Evolutionary conservation across 768 basidiomycete species (phyloP).

Genomic region (Tylopilus felleus): DNA sequence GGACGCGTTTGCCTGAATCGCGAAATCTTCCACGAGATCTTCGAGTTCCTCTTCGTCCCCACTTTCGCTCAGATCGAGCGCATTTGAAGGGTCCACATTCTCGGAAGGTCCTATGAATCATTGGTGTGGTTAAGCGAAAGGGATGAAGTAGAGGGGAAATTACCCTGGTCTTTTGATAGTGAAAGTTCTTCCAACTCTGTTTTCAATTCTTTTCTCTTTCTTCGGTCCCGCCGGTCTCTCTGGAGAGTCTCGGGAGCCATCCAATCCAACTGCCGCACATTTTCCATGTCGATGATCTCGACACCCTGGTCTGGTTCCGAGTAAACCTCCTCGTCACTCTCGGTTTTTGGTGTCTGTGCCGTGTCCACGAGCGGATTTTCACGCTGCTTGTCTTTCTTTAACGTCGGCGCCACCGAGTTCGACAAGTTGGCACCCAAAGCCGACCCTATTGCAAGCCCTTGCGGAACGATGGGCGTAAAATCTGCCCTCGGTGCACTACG

Average conservation of each 20-base stretch:
- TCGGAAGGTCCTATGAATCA: slow-evolving; percentile 6
- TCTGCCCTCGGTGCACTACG: slow-evolving; percentile 54
- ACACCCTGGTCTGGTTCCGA: slow-evolving; percentile 88
- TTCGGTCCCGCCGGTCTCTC: slow-evolving; percentile 42
- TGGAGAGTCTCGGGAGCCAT: slow-evolving; percentile 79
- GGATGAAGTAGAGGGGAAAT: slow-evolving; percentile 3
- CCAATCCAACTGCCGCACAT: slow-evolving; percentile 77
- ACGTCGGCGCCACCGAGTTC: slow-evolving; percentile 45
- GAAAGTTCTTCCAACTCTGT: slow-evolving; percentile 46
- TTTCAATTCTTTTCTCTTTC: slow-evolving; percentile 34
- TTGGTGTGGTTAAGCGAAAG: background rate
- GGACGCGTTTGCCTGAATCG: slow-evolving; percentile 36
- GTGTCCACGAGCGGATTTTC: slow-evolving; percentile 26
- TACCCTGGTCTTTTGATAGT: slow-evolving; percentile 34
- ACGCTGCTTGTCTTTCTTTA: slow-evolving; percentile 44
- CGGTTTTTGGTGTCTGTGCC: slow-evolving; percentile 27
- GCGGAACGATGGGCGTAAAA: slow-evolving; percentile 48
- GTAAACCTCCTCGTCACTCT: slow-evolving; percentile 65
- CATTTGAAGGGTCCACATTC: slow-evolving; percentile 48
- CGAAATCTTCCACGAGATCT: slow-evolving; percentile 71
- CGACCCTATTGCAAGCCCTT: slow-evolving; percentile 35
- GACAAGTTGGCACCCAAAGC: slow-evolving; percentile 50
- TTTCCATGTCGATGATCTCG: slow-evolving; percentile 81
- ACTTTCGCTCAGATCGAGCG: slow-evolving; percentile 67
- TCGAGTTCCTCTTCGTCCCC: slow-evolving; percentile 81